Evolutionary conservation across 2,329 filamentous ascomycete species (phyloP), one percentile per base, ranked within the genome.

Genomic region (Fusarium citri): DNA sequence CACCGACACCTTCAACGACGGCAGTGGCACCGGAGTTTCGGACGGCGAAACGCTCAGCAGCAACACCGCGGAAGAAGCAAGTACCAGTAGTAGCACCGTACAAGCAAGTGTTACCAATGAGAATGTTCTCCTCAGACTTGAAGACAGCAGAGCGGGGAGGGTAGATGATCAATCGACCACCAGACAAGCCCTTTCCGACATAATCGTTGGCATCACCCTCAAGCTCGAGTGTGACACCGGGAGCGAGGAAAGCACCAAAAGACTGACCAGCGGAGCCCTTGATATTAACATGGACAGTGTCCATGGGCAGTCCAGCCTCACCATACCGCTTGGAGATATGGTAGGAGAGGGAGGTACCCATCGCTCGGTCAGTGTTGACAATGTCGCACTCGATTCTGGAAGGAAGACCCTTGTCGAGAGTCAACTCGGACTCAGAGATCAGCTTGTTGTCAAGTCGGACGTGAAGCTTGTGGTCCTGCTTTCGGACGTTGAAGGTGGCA

Each of bases 141-240:
- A 94, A 98, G 5, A 95, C 92, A 56, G 95, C 93, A 47, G 92
- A 90, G 48, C 94, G 92, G 49, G 94, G 94, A 66, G 95, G 95
- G 80, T 98, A 98, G 77, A 98, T 87, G 77, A 98, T 97, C 71
- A 98, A 83, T 59, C 94, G 92, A 79, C 95, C 95, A 79, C 95
- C 95, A 57, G 94, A 98, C 31, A 98, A 84, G 78, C 94, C 94
- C 86, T 98, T 98, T 73, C 95, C 95, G 59, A 98, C 94, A 75
- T 98, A 98, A 79, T 98, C 95, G 80, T 98, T 98, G 78, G 94
- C 86, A 79, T 98, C 95, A 82, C 95, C 95, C 83, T 98, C 95
- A 41, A 98, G 89, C 82, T 98, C 95, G 48, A 98, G 85, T 2
- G 95, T 98, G 47, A 98, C 90, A 87, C 95, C 95, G 66, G 94